A percentile compares a stretch with the other conserved stretches of the same genome.
Conservation (phyloP, 768 basidiomycete genomes). For the Psilocybe tampanensis region DNA sequence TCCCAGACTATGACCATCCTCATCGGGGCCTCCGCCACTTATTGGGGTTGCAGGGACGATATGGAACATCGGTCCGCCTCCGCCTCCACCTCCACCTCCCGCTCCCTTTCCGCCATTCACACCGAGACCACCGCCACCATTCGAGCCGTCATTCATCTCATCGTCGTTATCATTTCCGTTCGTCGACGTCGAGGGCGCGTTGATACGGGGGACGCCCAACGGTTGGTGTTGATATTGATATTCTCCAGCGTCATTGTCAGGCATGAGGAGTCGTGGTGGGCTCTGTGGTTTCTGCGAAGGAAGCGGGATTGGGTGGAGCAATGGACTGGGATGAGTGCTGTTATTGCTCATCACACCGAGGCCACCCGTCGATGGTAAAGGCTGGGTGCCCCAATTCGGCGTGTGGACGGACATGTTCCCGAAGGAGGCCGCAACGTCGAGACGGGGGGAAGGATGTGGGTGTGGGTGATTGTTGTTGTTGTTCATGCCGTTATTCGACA, state of each 20-base stretch:
- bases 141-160: slow-evolving; percentile 9
- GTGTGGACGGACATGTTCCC: slow-evolving; percentile 68
- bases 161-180: slow-evolving; percentile 45
- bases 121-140: too few relatives aligned
- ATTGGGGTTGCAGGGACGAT: slow-evolving; percentile 86
- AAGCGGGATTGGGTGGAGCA: slow-evolving; percentile 8
- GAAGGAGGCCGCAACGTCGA: slow-evolving; percentile 47
- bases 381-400: slow-evolving; percentile 55
- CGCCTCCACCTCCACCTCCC: slow-evolving; percentile 20
- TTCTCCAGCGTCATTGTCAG: slow-evolving; percentile 39
- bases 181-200: slow-evolving; percentile 46
- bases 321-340: slow-evolving; percentile 14
- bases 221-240: not conserved
- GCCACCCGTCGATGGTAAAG: slow-evolving; percentile 42
- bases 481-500: not conserved
- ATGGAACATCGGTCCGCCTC: slow-evolving; percentile 59
- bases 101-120: not conserved
- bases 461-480: too few relatives aligned
- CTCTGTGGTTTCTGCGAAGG: slow-evolving; percentile 56
- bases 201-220: slow-evolving; percentile 37
- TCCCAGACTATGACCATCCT: slow-evolving; percentile 3
- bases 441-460: slow-evolving; percentile 29
- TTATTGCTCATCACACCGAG: not conserved
- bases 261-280: slow-evolving; percentile 59
- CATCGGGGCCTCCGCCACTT: slow-evolving; percentile 55